These are phyloP conservation scores for Candida labiduridarum DNA, from an alignment of 1,139 yeast species.

Conservation along the genomic window DNA sequence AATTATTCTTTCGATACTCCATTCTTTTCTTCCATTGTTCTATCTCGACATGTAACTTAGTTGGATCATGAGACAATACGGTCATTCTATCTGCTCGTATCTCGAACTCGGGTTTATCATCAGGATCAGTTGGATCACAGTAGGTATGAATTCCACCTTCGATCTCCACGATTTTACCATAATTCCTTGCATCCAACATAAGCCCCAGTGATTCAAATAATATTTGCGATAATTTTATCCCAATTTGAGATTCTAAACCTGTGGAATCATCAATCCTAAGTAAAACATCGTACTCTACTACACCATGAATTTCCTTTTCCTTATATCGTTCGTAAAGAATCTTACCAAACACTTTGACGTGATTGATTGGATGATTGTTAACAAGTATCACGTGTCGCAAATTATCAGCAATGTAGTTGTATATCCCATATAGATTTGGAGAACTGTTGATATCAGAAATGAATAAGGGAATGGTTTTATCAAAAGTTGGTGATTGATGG, in stretches of 20 bases:
- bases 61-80: slow-evolving; percentile 5
- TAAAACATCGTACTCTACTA: slow-evolving; percentile 10
- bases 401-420: slow-evolving; percentile 12
- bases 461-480: slow-evolving; percentile 17
- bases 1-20: slow-evolving; percentile 20
- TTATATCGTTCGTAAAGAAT: slow-evolving; percentile 18
- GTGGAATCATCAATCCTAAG: slow-evolving; percentile 21
- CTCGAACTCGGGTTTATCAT: not conserved
- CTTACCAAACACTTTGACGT: slow-evolving; percentile 18
- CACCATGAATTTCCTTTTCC: slow-evolving; percentile 4
- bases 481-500: slow-evolving; percentile 18
- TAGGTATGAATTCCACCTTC: slow-evolving; percentile 11
- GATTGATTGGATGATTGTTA: slow-evolving; percentile 21
- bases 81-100: not conserved
- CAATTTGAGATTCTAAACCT: slow-evolving; percentile 15
- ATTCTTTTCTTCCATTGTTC: slow-evolving; percentile 37
- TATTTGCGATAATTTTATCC: slow-evolving; percentile 13
- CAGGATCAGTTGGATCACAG: not conserved
- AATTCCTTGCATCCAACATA: slow-evolving; percentile 14
- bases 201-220: slow-evolving; percentile 15
- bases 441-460: slow-evolving; percentile 18
- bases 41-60: slow-evolving; percentile 26
- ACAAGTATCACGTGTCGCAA: slow-evolving; percentile 17
- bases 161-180: slow-evolving; percentile 20
- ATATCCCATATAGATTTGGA: slow-evolving; percentile 13